Evolutionary conservation across 2,329 filamentous ascomycete species (phyloP).

Genomic region (Ceratocystis destructans): DNA sequence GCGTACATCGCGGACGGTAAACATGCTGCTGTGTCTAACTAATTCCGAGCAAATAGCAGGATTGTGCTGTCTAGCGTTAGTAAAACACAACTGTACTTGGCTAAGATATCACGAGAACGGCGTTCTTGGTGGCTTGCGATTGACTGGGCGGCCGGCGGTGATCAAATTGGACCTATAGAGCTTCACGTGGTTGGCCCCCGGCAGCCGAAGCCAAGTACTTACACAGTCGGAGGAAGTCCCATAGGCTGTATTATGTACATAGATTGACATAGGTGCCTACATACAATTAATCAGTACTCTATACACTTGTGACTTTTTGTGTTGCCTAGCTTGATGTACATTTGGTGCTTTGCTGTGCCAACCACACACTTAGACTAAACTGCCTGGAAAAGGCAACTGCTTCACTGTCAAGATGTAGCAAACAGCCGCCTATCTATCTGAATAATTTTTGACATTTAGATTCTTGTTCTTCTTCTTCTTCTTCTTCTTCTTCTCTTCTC

Average conservation of each 20-base stretch:
- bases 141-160: too few relatives aligned
- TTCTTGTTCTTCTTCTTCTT: neutral
- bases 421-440: neutral
- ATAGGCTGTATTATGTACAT: neutral
- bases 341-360: neutral
- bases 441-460: neutral
- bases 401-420: neutral
- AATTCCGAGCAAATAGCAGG: neutral
- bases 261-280: neutral
- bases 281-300: neutral
- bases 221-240: neutral
- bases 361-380: neutral
- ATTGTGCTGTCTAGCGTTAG: neutral
- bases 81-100: neutral
- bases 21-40: neutral
- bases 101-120: too few relatives aligned
- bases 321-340: neutral
- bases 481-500: neutral
- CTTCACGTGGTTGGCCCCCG: neutral
- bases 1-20: too few relatives aligned
- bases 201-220: neutral
- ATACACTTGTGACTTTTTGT: neutral
- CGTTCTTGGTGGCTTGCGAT: too few relatives aligned
- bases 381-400: conserved; percentile 1
- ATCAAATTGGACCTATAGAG: neutral